These are phyloP conservation scores for Fusarium buxicola DNA, from an alignment of 2,329 filamentous ascomycete genomes.

Conservation along the genomic window DNA sequence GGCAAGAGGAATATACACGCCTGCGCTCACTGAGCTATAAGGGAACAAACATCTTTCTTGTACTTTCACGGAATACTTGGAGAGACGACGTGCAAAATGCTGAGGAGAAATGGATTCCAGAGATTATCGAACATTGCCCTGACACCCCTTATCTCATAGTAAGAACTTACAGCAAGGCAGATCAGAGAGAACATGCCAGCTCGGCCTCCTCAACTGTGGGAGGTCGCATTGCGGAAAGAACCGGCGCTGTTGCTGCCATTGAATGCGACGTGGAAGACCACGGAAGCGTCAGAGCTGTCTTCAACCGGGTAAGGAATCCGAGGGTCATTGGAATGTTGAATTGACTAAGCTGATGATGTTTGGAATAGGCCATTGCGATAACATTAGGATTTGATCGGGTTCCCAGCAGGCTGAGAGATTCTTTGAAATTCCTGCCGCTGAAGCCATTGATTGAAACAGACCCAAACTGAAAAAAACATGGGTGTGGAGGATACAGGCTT, in stretches of 20 bases:
- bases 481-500: too few species aligned
- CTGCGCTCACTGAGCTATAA: background rate
- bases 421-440: background rate
- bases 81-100: background rate
- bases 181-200: background rate
- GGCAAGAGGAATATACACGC: background rate
- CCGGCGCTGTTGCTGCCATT: background rate
- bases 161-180: background rate
- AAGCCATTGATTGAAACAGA: constrained; percentile 1
- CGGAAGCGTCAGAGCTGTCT: background rate
- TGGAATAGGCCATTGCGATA: background rate
- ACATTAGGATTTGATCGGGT: background rate
- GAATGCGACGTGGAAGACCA: constrained; percentile 8
- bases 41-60: background rate
- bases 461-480: background rate
- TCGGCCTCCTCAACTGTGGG: background rate
- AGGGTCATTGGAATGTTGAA: background rate
- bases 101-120: constrained; percentile 9
- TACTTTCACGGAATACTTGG: background rate
- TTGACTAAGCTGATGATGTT: background rate
- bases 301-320: constrained; percentile 1
- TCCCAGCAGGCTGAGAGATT: background rate
- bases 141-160: background rate
- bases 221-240: background rate
- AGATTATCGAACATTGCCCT: background rate